Evolutionary conservation across 768 basidiomycete genomes (phyloP).

Genomic region (Leccinellum rugosiceps): DNA sequence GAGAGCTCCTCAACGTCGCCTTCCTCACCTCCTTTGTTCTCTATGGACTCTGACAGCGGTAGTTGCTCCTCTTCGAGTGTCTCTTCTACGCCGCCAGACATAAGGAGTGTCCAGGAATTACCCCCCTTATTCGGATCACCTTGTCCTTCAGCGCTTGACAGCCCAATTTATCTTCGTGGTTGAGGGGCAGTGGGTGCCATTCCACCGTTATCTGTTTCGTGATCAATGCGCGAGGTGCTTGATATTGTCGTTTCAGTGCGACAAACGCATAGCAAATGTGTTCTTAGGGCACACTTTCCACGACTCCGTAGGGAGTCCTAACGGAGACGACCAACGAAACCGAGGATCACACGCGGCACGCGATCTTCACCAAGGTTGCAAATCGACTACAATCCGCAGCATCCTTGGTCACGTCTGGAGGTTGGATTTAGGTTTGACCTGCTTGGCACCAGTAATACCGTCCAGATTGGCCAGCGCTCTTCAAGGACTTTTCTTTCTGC

Average conservation of each 20-base stretch:
- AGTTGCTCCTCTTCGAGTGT: background rate
- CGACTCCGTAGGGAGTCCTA: background rate
- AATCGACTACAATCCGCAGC: background rate
- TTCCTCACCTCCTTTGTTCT: constrained; percentile 1
- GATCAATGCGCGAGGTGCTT: background rate
- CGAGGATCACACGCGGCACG: background rate
- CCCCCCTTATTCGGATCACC: background rate
- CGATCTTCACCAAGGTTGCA: background rate
- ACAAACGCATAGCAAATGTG: background rate
- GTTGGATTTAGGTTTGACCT: background rate
- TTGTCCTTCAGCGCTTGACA: background rate
- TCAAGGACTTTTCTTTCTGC: background rate
- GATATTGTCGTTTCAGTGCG: background rate
- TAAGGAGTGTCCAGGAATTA: background rate
- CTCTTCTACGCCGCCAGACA: constrained; percentile 1
- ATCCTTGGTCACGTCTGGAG: too few species aligned
- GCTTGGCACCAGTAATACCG: background rate
- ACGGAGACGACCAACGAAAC: background rate
- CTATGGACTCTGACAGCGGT: background rate
- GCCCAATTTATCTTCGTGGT: background rate
- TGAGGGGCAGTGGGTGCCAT: background rate
- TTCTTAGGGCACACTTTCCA: background rate
- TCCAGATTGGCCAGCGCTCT: background rate
- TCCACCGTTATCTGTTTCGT: background rate
- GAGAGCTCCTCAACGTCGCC: constrained; percentile 7